These are phyloP conservation scores for Candida tibetensis DNA, from an alignment of 805 yeast genomes.

Conservation along the genomic window DNA sequence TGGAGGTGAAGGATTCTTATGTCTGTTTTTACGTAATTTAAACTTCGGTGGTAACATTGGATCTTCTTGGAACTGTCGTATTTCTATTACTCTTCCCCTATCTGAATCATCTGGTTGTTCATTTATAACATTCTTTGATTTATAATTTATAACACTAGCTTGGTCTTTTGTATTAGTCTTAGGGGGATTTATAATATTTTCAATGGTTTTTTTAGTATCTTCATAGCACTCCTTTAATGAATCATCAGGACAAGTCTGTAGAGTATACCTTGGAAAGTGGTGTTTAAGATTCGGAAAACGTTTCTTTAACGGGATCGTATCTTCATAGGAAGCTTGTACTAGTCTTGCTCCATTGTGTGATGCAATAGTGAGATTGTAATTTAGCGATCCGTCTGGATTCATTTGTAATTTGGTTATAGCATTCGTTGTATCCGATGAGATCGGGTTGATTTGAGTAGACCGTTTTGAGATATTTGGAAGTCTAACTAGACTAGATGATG, in stretches of 20 bases:
- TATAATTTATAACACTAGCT: conserved; percentile 19
- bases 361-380: conserved; percentile 27
- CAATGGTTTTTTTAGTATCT: conserved; percentile 57
- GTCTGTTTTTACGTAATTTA: conserved; percentile 70
- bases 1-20: conserved; percentile 55
- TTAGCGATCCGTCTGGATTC: conserved; percentile 26
- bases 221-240: conserved; percentile 46
- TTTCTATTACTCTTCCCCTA: conserved; percentile 50
- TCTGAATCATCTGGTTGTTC: conserved; percentile 11
- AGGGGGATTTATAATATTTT: conserved; percentile 46
- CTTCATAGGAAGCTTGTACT: conserved; percentile 50
- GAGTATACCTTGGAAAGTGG: conserved; percentile 34
- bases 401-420: conserved; percentile 21
- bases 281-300: conserved; percentile 38
- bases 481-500: conserved; percentile 4
- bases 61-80: conserved; percentile 68
- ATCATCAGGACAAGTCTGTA: conserved; percentile 43
- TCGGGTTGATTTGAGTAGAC: conserved; percentile 1
- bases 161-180: conserved; percentile 32
- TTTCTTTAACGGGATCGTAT: conserved; percentile 57
- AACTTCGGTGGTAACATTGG: conserved; percentile 85
- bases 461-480: not conserved
- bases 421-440: conserved; percentile 1
- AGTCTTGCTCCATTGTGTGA: conserved; percentile 15
- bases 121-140: conserved; percentile 14